A percentile compares a stretch with the other conserved stretches of the same genome.
phyloP scores from a whole-genome alignment of 495 filamentous ascomycete species.

The Xylaria grammica region DNA sequence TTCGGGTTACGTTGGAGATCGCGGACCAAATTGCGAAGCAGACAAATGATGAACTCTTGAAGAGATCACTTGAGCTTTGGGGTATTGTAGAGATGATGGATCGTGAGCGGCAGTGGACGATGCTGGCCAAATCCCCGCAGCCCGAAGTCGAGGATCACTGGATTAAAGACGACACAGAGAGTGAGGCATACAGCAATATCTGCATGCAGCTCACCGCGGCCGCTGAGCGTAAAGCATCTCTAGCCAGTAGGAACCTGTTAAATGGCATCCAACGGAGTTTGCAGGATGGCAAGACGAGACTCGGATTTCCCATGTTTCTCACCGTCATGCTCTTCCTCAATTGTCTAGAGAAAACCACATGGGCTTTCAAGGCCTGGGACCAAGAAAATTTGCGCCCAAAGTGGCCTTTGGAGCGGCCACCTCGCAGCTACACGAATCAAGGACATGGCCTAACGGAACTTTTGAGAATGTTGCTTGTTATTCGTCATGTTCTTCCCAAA shows the following conservation, averaged over 20 bases:
- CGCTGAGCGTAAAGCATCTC: conserved; percentile 71
- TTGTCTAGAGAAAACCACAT: conserved; percentile 83
- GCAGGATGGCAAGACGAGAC: conserved; percentile 72
- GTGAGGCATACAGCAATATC: conserved; percentile 56
- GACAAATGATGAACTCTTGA: conserved; percentile 68
- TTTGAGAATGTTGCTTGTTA: conserved; percentile 73
- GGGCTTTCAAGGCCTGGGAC: conserved; percentile 78
- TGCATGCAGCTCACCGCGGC: conserved; percentile 75
- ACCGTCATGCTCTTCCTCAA: conserved; percentile 75
- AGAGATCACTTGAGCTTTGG: conserved; percentile 76
- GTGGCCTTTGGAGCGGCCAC: conserved; percentile 77
- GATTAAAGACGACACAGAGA: conserved; percentile 48
- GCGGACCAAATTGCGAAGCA: conserved; percentile 60
- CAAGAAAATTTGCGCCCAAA: conserved; percentile 58
- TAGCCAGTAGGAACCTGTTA: conserved; percentile 69
- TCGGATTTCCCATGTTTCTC: conserved; percentile 75
- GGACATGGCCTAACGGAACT: conserved; percentile 75
- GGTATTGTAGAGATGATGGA: conserved; percentile 75
- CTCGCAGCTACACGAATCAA: conserved; percentile 68
- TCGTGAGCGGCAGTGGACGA: conserved; percentile 68
- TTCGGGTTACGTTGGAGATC: conserved; percentile 67
- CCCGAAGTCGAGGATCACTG: conserved; percentile 36
- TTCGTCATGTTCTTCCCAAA: conserved; percentile 72
- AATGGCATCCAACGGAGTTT: conserved; percentile 77
- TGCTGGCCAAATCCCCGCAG: conserved; percentile 45